A percentile compares a stretch with the other conserved stretches of the same genome.
Evolutionary conservation across 805 yeast genomes (phyloP).

Genomic region (Starmerella vaccinii): DNA sequence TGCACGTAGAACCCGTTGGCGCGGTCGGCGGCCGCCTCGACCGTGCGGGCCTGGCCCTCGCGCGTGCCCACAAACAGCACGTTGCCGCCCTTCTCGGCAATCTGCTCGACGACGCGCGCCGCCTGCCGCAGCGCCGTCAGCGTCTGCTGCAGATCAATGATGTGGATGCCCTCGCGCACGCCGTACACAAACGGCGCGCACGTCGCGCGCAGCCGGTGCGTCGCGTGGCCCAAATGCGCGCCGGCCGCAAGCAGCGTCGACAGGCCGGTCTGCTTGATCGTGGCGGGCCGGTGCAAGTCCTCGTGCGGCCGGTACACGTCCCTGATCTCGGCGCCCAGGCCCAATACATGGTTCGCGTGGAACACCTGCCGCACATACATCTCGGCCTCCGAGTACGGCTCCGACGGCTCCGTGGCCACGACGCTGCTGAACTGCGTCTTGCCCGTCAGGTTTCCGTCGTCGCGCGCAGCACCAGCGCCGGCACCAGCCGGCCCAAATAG

Average conservation of each 20-base stretch:
- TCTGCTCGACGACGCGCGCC: conserved; percentile 69
- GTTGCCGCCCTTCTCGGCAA: conserved; percentile 75
- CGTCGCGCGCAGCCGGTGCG: conserved; percentile 52
- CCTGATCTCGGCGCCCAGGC: conserved; percentile 53
- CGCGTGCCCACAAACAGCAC: conserved; percentile 77
- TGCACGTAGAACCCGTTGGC: conserved; percentile 71
- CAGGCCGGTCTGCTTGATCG: conserved; percentile 49
- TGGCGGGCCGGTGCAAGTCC: conserved; percentile 48
- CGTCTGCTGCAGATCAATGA: conserved; percentile 84
- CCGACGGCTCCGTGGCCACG: conserved; percentile 47
- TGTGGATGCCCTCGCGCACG: conserved; percentile 77
- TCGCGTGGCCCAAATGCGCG: conserved; percentile 90
- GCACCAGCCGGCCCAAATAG: conserved; percentile 6
- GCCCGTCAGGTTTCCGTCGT: conserved; percentile 19
- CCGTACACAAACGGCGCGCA: conserved; percentile 85
- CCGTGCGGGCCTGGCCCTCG: conserved; percentile 61
- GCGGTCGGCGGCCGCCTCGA: conserved; percentile 70
- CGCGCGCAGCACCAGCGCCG: conserved; percentile 2
- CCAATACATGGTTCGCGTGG: conserved; percentile 45
- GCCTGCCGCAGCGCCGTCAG: conserved; percentile 67
- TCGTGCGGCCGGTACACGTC: conserved; percentile 61
- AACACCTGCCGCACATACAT: conserved; percentile 61
- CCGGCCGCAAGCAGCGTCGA: conserved; percentile 79
- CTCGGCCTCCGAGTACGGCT: conserved; percentile 69
- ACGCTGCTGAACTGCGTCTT: conserved; percentile 46